Percentiles rank a stretch among this genome's conserved stretches.
Conservation (phyloP, 495 filamentous ascomycete genomes). For the Terfezia claveryi region DNA sequence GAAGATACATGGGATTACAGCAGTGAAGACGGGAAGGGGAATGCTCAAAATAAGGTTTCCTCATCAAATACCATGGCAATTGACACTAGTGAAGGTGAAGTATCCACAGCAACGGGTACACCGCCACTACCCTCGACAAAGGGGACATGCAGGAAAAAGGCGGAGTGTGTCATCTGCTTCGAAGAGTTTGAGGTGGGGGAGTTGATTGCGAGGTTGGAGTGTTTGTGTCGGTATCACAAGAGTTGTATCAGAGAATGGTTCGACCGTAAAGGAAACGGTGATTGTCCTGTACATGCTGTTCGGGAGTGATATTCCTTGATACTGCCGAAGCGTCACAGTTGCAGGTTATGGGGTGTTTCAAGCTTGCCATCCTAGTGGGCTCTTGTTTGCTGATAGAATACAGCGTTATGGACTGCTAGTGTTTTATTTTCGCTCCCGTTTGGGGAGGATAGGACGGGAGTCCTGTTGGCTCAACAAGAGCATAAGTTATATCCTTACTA, state of each 20-base stretch:
- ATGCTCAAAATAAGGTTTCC: not conserved
- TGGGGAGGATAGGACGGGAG: too few relatives aligned
- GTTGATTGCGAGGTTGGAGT: conserved; percentile 66
- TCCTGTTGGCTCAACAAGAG: too few relatives aligned
- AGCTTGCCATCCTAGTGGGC: too few relatives aligned
- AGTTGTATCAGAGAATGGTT: conserved; percentile 29
- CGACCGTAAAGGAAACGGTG: conserved; percentile 26
- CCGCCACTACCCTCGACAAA: not conserved
- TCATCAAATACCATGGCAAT: not conserved
- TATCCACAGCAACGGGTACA: not conserved
- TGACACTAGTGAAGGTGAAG: not conserved
- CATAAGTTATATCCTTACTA: too few relatives aligned
- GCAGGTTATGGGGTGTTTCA: too few relatives aligned
- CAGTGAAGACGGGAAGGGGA: not conserved
- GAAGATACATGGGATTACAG: conserved; percentile 37
- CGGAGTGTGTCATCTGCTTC: conserved; percentile 86
- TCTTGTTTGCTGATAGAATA: too few relatives aligned
- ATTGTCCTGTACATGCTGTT: conserved; percentile 33
- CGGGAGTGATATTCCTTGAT: conserved; percentile 8
- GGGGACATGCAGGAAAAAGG: conserved; percentile 7
- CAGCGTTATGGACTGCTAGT: too few relatives aligned
- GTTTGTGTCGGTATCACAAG: conserved; percentile 79
- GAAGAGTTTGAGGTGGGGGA: conserved; percentile 83
- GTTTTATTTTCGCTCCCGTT: too few relatives aligned
- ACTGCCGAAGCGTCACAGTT: too few relatives aligned